Evolutionary conservation across 495 filamentous ascomycete genomes (phyloP), one percentile per base, ranked within the genome.

Genomic region (Staphylotrichum longicolle): DNA sequence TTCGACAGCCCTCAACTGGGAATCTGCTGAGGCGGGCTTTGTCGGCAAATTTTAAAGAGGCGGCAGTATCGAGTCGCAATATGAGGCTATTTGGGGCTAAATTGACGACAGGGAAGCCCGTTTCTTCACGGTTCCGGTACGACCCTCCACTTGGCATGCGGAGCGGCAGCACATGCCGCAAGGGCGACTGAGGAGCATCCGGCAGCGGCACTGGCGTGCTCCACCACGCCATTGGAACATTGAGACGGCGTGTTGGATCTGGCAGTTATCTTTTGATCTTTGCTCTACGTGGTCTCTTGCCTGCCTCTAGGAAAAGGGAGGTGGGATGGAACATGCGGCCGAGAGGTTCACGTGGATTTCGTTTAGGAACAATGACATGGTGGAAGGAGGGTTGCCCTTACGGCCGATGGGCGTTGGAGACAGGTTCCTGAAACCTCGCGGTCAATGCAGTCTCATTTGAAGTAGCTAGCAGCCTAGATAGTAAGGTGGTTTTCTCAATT

Each of bases 81-180:
- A 66, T 68, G 60, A 68, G 47, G 69, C 66, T 63, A 73, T 70
- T 64, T 72, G 64, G 71, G 71, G 66, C 68, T 70, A 72, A 72
- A 74, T 72, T 67, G 60, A 55, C 61, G 55, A 53, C 55, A 54
- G 48, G 40, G 49, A 52, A 61, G 49, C 32, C 50, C 11, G 10
- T 51, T 39, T 39, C 10, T 39, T 39, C 37, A 58, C 64, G 64
- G 66, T 37, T 57, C 54, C 45, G 62, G 42, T 14, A 50, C 20
- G 20, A 9, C 41, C 41, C 33, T 45, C 34, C 49, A 15, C 57
- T 57, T 60, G 56, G 56, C 49, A 32, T 63, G 55, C 61, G 37
- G 47, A 58, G 42, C 49, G 49, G 61, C 39, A 50, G 57, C 45
- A 50, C 54, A 58, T 50, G 61, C 61, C 20, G 20, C 20, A 27